Evolutionary conservation across 2,329 filamentous ascomycete genomes (phyloP), one percentile per base, ranked within the genome.

Genomic region (Hypomyces perniciosus): DNA sequence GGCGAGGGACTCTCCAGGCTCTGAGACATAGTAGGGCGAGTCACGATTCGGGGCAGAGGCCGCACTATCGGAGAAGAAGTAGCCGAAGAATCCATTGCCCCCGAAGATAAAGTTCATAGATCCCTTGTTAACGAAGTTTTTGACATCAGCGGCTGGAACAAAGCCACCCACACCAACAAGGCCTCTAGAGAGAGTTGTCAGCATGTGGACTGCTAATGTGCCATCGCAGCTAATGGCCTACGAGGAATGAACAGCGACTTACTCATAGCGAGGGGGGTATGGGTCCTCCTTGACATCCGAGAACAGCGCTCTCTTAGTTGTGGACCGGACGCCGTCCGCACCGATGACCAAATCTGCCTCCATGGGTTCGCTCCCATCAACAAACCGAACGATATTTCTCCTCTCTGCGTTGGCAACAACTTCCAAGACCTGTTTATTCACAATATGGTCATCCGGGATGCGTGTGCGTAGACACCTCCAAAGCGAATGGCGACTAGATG

Each of bases 261-360:
- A 61, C 61, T 62, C 60, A 8, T 61, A 63, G 8, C 52, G 57
- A 5, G 58, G 54, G 2, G 58, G 57, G 37, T 57, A 61, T 20
- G 45, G 54, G 26, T 58, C 59, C 7, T 60, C 48, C 8, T 53
- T 28, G 1, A 47, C 48, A 12, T 57, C 60, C 6, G 58, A 54
- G 28, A 62, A 61, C 7, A 63, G 39, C 12, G 60, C 58, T 2
- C 37, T 46, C 42, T 58, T 62, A 6, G 52, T 48, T 6, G 42
- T 49, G 38, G 58, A 58, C 7, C 52, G 54, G 4, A 63, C 43
- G 3, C 61, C 61, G 33, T 63, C 61, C 1, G 61, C 61, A 2
- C 61, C 61, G 34, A 63, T 57, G 6, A 63, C 53, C 8, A 63
- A 38, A 37, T 63, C 60, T 1, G 51, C 61, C 26, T 63, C 58